phyloP scores from a whole-genome alignment of 2,329 filamentous ascomycete genomes.

The Sphaerulina musiva region DNA sequence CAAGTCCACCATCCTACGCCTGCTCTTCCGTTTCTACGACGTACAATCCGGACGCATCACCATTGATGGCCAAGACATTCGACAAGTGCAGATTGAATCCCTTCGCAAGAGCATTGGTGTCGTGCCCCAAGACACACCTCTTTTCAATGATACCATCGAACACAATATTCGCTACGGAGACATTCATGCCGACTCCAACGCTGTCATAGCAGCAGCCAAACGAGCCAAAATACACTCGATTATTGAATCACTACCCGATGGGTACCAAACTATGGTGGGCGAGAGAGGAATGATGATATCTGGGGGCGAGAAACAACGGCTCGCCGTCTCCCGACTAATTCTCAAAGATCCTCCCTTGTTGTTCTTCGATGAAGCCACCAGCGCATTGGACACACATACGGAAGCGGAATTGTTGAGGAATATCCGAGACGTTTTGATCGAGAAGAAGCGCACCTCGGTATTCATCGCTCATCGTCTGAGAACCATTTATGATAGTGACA shows the following conservation, averaged over 20 bases:
- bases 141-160: conserved; percentile 94
- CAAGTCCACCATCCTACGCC: conserved; percentile 84
- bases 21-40: conserved; percentile 94
- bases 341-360: conserved; percentile 84
- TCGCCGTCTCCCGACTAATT: conserved; percentile 75
- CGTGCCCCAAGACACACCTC: conserved; percentile 90
- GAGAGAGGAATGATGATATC: conserved; percentile 96
- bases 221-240: conserved; percentile 81
- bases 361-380: conserved; percentile 94
- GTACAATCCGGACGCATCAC: conserved; percentile 76
- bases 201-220: conserved; percentile 69
- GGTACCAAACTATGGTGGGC: conserved; percentile 79
- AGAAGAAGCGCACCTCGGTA: conserved; percentile 83
- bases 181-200: conserved; percentile 65
- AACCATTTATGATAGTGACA: conserved; percentile 85
- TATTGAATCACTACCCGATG: conserved; percentile 72
- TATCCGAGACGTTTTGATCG: conserved; percentile 84
- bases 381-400: conserved; percentile 85
- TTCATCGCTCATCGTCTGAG: conserved; percentile 89
- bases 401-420: conserved; percentile 85
- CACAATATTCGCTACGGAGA: conserved; percentile 94
- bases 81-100: conserved; percentile 73
- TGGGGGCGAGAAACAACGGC: conserved; percentile 82
- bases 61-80: conserved; percentile 89
- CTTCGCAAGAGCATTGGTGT: conserved; percentile 83